A percentile compares a stretch with the other conserved stretches of the same genome.
Conservation (phyloP, 2,329 filamentous ascomycete genomes). For the Fusarium multiceps region DNA sequence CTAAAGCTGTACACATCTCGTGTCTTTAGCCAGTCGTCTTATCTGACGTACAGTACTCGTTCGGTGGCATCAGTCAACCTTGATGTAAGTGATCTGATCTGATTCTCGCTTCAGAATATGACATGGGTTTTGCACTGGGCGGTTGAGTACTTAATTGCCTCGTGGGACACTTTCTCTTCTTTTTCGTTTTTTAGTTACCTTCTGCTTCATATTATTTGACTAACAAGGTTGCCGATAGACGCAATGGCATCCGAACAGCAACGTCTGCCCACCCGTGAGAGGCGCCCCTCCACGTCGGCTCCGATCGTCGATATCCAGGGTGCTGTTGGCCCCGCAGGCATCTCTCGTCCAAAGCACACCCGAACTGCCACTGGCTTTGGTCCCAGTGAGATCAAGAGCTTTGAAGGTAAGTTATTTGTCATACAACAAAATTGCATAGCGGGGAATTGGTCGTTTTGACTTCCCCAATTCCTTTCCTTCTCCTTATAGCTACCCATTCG, state of each 20-base stretch:
- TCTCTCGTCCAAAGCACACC: conserved; percentile 92
- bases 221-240: conserved; percentile 35
- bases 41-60: conserved; percentile 44
- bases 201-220: conserved; percentile 18
- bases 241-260: conserved; percentile 52
- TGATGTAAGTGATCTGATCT: conserved; percentile 46
- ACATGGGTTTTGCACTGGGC: conserved; percentile 23
- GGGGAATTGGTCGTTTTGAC: neutral
- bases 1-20: conserved; percentile 38
- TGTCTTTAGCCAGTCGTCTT: conserved; percentile 43
- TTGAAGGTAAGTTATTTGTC: conserved; percentile 74
- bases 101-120: conserved; percentile 39
- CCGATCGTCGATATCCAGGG: conserved; percentile 89
- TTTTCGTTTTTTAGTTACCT: conserved; percentile 8
- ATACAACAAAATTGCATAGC: neutral
- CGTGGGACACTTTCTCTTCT: conserved; percentile 19
- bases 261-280: conserved; percentile 71
- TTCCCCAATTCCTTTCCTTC: neutral
- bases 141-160: conserved; percentile 38
- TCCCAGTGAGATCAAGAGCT: conserved; percentile 88
- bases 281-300: conserved; percentile 82
- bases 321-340: conserved; percentile 85
- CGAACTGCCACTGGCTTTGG: conserved; percentile 96
- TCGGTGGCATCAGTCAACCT: conserved; percentile 40
- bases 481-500: neutral